These are phyloP conservation scores for Diversispora epigaea DNA, from an alignment of 192 early-diverging fungal genomes.

Conservation along the genomic window DNA sequence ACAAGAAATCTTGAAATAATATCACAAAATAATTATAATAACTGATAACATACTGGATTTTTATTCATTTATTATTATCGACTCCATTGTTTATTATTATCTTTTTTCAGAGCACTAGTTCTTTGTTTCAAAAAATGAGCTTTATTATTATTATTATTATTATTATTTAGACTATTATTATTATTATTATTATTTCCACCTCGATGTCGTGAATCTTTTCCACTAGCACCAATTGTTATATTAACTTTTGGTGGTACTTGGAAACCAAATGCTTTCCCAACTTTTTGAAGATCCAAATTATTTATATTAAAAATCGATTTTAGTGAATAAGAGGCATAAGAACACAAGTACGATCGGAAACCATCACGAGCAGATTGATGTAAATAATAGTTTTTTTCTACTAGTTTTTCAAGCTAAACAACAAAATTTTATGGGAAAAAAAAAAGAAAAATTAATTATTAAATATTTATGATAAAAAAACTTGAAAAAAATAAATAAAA, in stretches of 20 bases:
- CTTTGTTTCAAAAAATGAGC: constrained; percentile 20
- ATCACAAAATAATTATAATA: too few species aligned
- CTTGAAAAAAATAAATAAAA: too few species aligned
- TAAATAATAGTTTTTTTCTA: constrained; percentile 98
- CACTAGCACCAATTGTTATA: constrained; percentile 45
- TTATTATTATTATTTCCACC: background rate
- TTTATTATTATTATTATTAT: background rate
- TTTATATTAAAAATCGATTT: constrained; percentile 97
- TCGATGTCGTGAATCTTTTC: constrained; percentile 5
- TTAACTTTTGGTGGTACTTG: constrained; percentile 96
- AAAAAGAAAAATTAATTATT: too few species aligned
- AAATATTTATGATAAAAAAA: too few species aligned
- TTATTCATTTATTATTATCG: background rate
- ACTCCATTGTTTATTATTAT: constrained; percentile 22
- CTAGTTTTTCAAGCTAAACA: constrained; percentile 83
- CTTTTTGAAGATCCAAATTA: constrained; percentile 84
- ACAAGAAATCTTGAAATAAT: too few species aligned
- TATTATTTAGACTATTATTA: background rate
- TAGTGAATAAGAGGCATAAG: constrained; percentile 92
- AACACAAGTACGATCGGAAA: constrained; percentile 92
- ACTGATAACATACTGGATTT: background rate
- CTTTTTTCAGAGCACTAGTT: background rate
- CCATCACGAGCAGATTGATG: constrained; percentile 95
- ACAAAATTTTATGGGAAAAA: constrained; percentile 3
- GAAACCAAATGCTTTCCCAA: constrained; percentile 94